Base-by-base conservation (phyloP, 1,139 yeast species). In the Yamadazyma diddensiae region DNA sequence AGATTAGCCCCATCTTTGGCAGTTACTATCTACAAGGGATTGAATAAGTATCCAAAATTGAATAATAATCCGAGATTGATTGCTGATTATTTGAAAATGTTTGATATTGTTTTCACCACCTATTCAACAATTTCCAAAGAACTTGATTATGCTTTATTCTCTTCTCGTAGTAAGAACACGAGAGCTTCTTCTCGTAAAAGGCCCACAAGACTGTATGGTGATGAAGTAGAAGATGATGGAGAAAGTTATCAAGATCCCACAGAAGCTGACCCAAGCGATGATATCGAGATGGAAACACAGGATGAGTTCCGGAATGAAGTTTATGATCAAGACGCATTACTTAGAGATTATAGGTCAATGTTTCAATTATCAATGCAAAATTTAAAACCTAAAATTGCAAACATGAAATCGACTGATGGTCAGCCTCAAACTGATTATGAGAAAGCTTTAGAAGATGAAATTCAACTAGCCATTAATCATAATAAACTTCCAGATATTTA, bases 41-140 rank as follows among this genome's bases (percentile, higher is more conserved):
- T 77, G 20, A 67, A 66, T 13, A 66, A 65, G 25, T 70, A 74
- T 29, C 76, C 81, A 0, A 52, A 56, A 7, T 60, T 70, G 17
- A 57, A 52, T 41, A 62, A 65, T 36, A 63, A 64, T 34, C 67
- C 75, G 3, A 57, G 53, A n/a, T 50, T 64, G 17, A 59, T 66
- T n/a, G 66, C 77, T 1, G 69, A 67, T 28, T 70, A 65, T 33
- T 57, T 80, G 25, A 55, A 70, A 7, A 62, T 67, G 28, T 79
- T 72, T 50, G 97, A 92, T 54, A 73, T 92, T n/a, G 86, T 92
- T 0, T 68, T 92, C 26, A 82, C 94, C 1, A 80, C 95, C 0
- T 92, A 90, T 54, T 58, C 72, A 14, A 75, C 78, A 0, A 72
- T 87, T 15, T 70, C 94, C 1, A 64, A 66, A 26, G 97, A 90